These are phyloP conservation scores for Umbelopsis vinacea DNA, from an alignment of 192 early-diverging fungal species.

Conservation along the genomic window DNA sequence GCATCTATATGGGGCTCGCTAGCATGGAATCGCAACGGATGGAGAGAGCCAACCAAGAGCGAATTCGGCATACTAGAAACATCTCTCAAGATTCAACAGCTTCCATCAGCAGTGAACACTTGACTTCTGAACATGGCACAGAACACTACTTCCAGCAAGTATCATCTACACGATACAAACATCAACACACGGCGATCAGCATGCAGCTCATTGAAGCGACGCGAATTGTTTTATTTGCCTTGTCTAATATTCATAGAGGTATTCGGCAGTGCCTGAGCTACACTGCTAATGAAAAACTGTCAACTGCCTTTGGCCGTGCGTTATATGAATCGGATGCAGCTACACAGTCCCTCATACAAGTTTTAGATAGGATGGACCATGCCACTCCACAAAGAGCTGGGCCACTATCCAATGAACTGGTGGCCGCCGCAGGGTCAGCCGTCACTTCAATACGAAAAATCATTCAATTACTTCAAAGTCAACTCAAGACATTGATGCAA, in stretches of 20 bases:
- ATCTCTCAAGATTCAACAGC: constrained; percentile 15
- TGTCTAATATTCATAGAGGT: constrained; percentile 9
- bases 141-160: constrained; percentile 21
- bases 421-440: constrained; percentile 1
- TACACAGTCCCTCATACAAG: constrained; percentile 5
- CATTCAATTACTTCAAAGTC: constrained; percentile 11
- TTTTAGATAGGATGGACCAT: constrained; percentile 6
- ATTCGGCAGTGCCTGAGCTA: constrained; percentile 20
- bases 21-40: background rate
- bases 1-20: too few species aligned
- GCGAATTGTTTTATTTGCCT: constrained; percentile 25
- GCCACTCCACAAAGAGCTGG: background rate
- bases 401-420: background rate
- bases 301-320: constrained; percentile 12
- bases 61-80: background rate
- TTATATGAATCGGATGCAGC: constrained; percentile 11
- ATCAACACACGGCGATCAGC: constrained; percentile 1
- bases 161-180: background rate
- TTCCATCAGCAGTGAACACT: constrained; percentile 9
- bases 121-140: constrained; percentile 18
- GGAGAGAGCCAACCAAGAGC: background rate
- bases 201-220: constrained; percentile 29
- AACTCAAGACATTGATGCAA: constrained; percentile 21
- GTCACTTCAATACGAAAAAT: constrained; percentile 19
- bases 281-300: constrained; percentile 27